phyloP scores from a whole-genome alignment of 2,329 filamentous ascomycete genomes.

The Ceratocystiopsis minuta region DNA sequence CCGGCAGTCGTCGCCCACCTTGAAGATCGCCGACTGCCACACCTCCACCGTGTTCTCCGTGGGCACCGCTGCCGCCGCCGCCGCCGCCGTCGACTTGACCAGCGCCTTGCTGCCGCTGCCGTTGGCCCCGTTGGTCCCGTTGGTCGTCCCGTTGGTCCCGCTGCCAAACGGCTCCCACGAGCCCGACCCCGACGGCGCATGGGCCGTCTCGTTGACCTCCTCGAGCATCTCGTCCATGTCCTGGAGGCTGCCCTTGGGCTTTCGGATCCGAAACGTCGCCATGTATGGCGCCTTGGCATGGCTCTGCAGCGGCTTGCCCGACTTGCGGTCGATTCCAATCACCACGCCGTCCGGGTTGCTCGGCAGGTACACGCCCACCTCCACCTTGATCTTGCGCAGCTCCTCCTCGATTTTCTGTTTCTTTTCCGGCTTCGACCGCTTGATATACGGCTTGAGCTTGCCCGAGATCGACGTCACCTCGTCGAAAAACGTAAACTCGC shows the following conservation, averaged over 20 bases:
- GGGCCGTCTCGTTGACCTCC: constrained; percentile 24
- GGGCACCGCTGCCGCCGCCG: constrained; percentile 11
- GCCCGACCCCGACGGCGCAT: too few species aligned
- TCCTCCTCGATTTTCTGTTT: constrained; percentile 99
- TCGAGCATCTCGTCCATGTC: constrained; percentile 33
- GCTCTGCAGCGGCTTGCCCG: constrained; percentile 89
- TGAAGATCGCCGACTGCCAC: constrained; percentile 99
- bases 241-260: constrained; percentile 41
- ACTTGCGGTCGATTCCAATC: constrained; percentile 94
- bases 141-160: neutral
- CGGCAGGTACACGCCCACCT: constrained; percentile 91
- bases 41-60: constrained; percentile 60
- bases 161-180: neutral
- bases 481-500: constrained; percentile 95
- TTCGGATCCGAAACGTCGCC: constrained; percentile 95
- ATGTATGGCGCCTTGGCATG: constrained; percentile 98
- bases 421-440: constrained; percentile 84
- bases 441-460: constrained; percentile 86
- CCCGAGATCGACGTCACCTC: constrained; percentile 92
- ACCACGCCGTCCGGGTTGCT: constrained; percentile 95
- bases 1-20: constrained; percentile 94
- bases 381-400: constrained; percentile 88
- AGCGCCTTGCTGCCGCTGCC: neutral
- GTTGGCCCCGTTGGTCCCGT: neutral
- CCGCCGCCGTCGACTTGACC: neutral